Evolutionary conservation across 768 basidiomycete genomes (phyloP).

Genomic region (Russula virescens): DNA sequence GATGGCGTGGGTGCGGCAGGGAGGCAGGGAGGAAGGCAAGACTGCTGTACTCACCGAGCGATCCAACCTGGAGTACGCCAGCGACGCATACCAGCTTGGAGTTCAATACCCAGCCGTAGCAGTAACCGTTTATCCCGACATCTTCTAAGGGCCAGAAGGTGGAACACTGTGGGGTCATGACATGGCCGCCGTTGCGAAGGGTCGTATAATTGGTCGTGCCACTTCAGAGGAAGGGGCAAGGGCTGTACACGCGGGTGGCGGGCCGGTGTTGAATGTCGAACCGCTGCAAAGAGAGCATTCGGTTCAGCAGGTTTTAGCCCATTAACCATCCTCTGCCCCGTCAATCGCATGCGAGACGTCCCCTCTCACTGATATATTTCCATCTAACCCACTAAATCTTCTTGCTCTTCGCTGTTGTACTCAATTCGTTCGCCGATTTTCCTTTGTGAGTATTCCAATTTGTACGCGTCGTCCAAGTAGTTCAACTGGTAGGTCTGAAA

Average conservation of each 20-base stretch:
- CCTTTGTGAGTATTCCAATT: not conserved
- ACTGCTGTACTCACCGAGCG: constrained; percentile 3
- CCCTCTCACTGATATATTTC: constrained; percentile 12
- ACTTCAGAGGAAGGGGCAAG: no score
- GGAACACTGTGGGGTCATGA: constrained; percentile 16
- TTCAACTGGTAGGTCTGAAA: not conserved
- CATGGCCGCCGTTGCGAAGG: constrained; percentile 3
- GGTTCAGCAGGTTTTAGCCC: no score
- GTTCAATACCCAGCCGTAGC: constrained; percentile 21
- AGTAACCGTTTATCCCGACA: constrained; percentile 13
- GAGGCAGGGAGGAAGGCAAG: not conserved
- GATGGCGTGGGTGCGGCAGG: no score
- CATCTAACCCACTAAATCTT: constrained; percentile 10
- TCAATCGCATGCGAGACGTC: constrained; percentile 1
- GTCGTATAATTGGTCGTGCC: no score
- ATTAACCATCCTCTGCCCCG: not conserved
- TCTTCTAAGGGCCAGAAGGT: constrained; percentile 24
- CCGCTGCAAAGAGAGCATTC: no score
- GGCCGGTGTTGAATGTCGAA: constrained; percentile 12
- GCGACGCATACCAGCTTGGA: constrained; percentile 16
- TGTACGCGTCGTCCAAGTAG: not conserved
- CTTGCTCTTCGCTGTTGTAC: constrained; percentile 10
- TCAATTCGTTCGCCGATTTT: not conserved
- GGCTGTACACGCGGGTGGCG: not conserved
- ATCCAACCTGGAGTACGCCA: constrained; percentile 15